Evolutionary conservation across 2,329 filamentous ascomycete species (phyloP).

Genomic region (Dendrostoma leiphaemia): DNA sequence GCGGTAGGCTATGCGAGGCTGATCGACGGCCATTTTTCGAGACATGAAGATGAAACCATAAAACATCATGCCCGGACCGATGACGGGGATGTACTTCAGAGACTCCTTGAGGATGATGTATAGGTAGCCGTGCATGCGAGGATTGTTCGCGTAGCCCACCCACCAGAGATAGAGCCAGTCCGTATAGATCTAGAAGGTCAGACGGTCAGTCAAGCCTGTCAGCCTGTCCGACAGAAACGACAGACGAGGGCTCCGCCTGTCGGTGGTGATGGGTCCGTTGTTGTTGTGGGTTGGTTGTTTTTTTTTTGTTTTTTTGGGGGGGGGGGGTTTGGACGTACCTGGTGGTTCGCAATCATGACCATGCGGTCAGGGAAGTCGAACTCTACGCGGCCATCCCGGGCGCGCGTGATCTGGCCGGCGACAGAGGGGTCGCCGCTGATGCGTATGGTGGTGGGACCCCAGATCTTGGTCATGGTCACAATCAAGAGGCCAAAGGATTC

Average conservation of each 20-base stretch:
- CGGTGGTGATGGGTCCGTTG: too few species aligned
- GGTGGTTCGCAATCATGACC: slow-evolving; percentile 84
- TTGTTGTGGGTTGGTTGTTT: too few species aligned
- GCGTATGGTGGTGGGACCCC: slow-evolving; percentile 78
- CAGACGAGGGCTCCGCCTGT: too few species aligned
- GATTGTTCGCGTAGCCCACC: slow-evolving; percentile 77
- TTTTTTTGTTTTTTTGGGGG: too few species aligned
- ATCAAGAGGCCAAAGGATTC: slow-evolving; percentile 76
- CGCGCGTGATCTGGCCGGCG: slow-evolving; percentile 68
- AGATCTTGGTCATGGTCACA: slow-evolving; percentile 80
- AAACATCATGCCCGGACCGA: slow-evolving; percentile 80
- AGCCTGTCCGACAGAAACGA: too few species aligned
- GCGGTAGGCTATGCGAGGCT: slow-evolving; percentile 71
- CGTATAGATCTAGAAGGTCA: slow-evolving; percentile 62
- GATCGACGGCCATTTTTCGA: slow-evolving; percentile 82
- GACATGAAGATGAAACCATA: slow-evolving; percentile 90
- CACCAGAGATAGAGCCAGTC: slow-evolving; percentile 95
- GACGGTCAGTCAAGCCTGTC: slow-evolving; percentile 26
- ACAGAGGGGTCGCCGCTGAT: slow-evolving; percentile 84
- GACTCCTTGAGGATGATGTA: slow-evolving; percentile 92
- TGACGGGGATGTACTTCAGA: slow-evolving; percentile 74
- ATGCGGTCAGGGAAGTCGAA: slow-evolving; percentile 80
- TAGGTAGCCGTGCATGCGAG: slow-evolving; percentile 78
- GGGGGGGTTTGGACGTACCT: slow-evolving; percentile 46
- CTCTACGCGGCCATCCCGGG: slow-evolving; percentile 69